phyloP scores from a whole-genome alignment of 2,329 filamentous ascomycete species.

The Xylaria hypoxylon region DNA sequence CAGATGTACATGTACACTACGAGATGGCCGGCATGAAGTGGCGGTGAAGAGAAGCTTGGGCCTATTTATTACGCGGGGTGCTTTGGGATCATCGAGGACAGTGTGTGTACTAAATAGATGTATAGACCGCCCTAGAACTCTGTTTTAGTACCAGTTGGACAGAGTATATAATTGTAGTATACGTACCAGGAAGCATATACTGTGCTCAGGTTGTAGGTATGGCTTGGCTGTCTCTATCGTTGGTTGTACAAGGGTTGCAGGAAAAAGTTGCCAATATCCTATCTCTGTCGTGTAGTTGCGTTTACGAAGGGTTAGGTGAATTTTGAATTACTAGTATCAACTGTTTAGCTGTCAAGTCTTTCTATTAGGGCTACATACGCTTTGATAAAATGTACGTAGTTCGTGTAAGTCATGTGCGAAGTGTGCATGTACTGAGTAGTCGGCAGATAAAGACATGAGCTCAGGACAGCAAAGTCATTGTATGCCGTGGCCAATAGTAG shows the following conservation, averaged over 20 bases:
- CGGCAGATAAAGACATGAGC: slow-evolving; percentile 8
- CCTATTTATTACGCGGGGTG: slow-evolving; percentile 45
- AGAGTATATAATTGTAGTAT: slow-evolving; percentile 2
- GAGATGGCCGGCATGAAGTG: slow-evolving; percentile 43
- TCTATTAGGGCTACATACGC: not conserved
- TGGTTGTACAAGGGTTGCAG: no score
- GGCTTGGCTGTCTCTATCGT: not conserved
- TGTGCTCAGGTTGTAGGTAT: no score
- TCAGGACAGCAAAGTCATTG: slow-evolving; percentile 29
- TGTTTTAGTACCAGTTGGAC: slow-evolving; percentile 35
- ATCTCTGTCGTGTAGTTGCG: not conserved
- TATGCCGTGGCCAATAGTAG: slow-evolving; percentile 24
- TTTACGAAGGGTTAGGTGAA: not conserved
- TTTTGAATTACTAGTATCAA: not conserved
- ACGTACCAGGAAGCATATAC: no score
- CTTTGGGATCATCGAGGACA: slow-evolving; percentile 32
- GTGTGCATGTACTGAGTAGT: not conserved
- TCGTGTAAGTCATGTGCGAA: slow-evolving; percentile 1
- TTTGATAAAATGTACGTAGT: not conserved
- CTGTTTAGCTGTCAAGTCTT: not conserved
- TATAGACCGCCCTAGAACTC: slow-evolving; percentile 23
- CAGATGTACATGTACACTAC: slow-evolving; percentile 24
- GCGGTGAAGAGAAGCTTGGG: slow-evolving; percentile 48
- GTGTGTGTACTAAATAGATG: slow-evolving; percentile 7
- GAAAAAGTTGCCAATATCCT: no score